Conservation (phyloP, 1,139 yeast species). For the Insectozyma bohioensis region DNA sequence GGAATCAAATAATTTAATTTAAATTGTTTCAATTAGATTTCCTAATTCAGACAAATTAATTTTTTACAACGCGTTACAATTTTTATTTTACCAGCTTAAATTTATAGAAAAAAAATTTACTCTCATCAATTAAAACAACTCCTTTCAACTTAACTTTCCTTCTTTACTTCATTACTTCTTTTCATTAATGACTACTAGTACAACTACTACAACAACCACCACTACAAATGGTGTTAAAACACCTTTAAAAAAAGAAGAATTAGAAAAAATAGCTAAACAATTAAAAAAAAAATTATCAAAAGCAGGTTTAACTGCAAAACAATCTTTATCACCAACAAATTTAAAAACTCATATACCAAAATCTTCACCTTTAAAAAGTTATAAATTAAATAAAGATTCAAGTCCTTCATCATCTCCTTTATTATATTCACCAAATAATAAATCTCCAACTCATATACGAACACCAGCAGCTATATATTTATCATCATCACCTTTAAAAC, state of each 20-base stretch:
- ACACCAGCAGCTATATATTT: conserved; percentile 36
- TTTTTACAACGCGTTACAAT: conserved; percentile 1
- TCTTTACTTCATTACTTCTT: not conserved
- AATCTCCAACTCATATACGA: conserved; percentile 43
- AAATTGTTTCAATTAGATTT: conserved; percentile 1
- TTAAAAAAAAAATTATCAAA: conserved; percentile 43
- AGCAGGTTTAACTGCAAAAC: conserved; percentile 49
- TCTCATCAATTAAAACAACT: not conserved
- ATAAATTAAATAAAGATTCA: conserved; percentile 24
- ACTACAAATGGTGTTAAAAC: conserved; percentile 23
- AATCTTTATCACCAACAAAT: conserved; percentile 30
- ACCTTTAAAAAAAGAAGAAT: conserved; percentile 45
- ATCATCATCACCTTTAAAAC: conserved; percentile 35
- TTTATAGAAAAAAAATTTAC: no score
- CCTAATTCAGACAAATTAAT: conserved; percentile 4
- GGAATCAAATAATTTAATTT: no score
- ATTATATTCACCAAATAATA: conserved; percentile 41
- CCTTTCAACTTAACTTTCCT: not conserved
- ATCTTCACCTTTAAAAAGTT: conserved; percentile 34
- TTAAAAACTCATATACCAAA: conserved; percentile 18
- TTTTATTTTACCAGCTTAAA: no score
- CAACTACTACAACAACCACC: not conserved
- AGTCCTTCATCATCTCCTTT: conserved; percentile 29
- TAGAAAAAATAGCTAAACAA: conserved; percentile 48
- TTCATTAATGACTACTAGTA: not conserved